Percentiles rank a stretch among this genome's conserved stretches.
phyloP scores from a whole-genome alignment of 768 basidiomycete species.

The Lactarius hatsudake region DNA sequence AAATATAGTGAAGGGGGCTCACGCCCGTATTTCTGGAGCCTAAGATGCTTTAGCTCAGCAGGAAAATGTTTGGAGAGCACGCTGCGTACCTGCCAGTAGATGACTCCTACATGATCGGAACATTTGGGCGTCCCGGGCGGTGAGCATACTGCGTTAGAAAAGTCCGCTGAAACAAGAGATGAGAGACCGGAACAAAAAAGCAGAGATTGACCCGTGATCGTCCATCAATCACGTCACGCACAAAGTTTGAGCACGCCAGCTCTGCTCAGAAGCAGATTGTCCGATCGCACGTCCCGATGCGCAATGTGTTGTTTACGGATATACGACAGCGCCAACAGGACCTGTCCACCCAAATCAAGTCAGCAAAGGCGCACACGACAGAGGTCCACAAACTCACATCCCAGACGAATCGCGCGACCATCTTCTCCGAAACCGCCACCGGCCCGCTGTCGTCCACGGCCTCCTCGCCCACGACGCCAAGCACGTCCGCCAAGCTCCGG shows the following conservation, averaged over 20 bases:
- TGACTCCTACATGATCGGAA: constrained; percentile 63
- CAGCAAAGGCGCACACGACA: background rate
- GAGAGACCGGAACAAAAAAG: background rate
- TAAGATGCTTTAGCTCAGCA: constrained; percentile 16
- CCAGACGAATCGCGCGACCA: constrained; percentile 69
- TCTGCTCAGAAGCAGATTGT: constrained; percentile 72
- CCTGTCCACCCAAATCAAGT: constrained; percentile 38
- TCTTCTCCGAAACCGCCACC: constrained; percentile 63
- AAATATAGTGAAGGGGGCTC: constrained; percentile 31
- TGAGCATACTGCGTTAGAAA: constrained; percentile 70
- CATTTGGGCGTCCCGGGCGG: constrained; percentile 48
- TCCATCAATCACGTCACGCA: constrained; percentile 30
- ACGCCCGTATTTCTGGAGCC: constrained; percentile 78
- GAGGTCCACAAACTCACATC: constrained; percentile 53
- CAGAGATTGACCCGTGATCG: background rate
- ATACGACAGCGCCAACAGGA: constrained; percentile 62
- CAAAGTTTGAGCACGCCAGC: constrained; percentile 73
- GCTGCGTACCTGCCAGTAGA: constrained; percentile 70
- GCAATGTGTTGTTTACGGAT: constrained; percentile 65
- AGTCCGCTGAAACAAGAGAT: constrained; percentile 52
- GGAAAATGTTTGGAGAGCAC: background rate
- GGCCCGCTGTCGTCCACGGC: constrained; percentile 36
- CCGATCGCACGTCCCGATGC: constrained; percentile 81
- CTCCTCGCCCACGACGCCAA: constrained; percentile 42
- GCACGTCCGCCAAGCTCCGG: constrained; percentile 78